Conservation (phyloP, 2,329 filamentous ascomycete genomes). For the Colletotrichum horii region DNA sequence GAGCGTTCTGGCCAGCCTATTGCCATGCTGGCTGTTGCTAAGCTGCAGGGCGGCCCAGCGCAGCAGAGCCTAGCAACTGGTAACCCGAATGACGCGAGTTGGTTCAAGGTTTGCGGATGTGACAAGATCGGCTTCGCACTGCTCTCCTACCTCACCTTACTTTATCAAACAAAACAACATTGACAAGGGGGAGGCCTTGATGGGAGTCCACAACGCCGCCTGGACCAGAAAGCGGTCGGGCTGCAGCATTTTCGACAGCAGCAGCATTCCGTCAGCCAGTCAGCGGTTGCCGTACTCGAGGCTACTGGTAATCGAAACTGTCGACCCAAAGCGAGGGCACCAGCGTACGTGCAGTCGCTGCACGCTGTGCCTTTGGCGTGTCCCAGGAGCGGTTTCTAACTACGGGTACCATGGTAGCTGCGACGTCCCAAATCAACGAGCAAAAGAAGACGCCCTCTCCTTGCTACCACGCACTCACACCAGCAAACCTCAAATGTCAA, state of each 20-base stretch:
- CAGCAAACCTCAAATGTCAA: constrained; percentile 8
- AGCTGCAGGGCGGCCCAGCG: background rate
- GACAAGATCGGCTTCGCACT: constrained; percentile 6
- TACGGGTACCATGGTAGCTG: background rate
- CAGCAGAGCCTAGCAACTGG: background rate
- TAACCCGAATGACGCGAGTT: background rate
- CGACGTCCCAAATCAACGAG: background rate
- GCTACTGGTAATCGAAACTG: background rate
- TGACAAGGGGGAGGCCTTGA: background rate
- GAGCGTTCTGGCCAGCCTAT: background rate
- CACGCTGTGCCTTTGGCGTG: background rate
- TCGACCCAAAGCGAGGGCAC: constrained; percentile 5
- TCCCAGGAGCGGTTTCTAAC: background rate
- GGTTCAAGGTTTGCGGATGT: constrained; percentile 7
- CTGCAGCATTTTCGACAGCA: background rate
- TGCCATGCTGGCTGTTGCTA: background rate
- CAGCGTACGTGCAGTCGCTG: background rate
- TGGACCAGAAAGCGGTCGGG: constrained; percentile 4
- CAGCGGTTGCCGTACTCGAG: constrained; percentile 6
- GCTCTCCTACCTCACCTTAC: background rate
- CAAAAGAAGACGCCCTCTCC: background rate
- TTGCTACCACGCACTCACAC: background rate
- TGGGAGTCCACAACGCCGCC: background rate
- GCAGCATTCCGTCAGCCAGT: constrained; percentile 1
- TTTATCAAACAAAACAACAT: constrained; percentile 11